Evolutionary conservation across 2,329 filamentous ascomycete genomes (phyloP).

Genomic region (Fusarium lyarnte): DNA sequence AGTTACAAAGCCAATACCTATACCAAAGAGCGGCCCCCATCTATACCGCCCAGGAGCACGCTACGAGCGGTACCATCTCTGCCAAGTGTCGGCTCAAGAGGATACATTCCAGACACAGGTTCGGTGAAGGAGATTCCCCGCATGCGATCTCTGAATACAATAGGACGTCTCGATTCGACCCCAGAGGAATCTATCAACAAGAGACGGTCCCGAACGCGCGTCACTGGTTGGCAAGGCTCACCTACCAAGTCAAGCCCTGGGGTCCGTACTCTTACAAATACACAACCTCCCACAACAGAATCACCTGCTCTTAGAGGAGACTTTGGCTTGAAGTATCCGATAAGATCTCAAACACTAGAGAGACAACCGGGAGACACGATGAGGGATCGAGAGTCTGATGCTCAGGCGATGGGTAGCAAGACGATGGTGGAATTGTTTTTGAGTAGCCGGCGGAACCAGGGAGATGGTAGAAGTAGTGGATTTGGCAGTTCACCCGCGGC

Average conservation of each 20-base stretch:
- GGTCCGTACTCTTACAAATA: constrained; percentile 14
- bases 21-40: constrained; percentile 1
- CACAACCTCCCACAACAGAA: constrained; percentile 17
- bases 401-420: constrained; percentile 56
- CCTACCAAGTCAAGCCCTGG: constrained; percentile 46
- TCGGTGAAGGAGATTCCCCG: constrained; percentile 17
- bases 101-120: not conserved
- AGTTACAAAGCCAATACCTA: not conserved
- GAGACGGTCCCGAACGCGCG: constrained; percentile 33
- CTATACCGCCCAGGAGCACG: constrained; percentile 28
- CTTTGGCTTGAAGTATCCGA: constrained; percentile 1
- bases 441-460: constrained; percentile 57
- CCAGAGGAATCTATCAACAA: constrained; percentile 34
- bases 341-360: not conserved
- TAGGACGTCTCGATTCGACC: constrained; percentile 23
- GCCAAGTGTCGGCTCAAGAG: constrained; percentile 21
- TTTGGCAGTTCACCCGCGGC: constrained; percentile 44
- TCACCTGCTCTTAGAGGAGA: constrained; percentile 8
- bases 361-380: not conserved
- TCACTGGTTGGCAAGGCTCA: constrained; percentile 30
- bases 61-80: constrained; percentile 43
- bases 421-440: constrained; percentile 66
- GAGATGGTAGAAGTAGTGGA: constrained; percentile 47
- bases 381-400: constrained; percentile 37
- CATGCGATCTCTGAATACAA: constrained; percentile 42